Percentiles rank a stretch among this genome's conserved stretches.
These are phyloP conservation scores for Auricularia sp. DNA, from an alignment of 768 basidiomycete genomes.

Conservation along the genomic window DNA sequence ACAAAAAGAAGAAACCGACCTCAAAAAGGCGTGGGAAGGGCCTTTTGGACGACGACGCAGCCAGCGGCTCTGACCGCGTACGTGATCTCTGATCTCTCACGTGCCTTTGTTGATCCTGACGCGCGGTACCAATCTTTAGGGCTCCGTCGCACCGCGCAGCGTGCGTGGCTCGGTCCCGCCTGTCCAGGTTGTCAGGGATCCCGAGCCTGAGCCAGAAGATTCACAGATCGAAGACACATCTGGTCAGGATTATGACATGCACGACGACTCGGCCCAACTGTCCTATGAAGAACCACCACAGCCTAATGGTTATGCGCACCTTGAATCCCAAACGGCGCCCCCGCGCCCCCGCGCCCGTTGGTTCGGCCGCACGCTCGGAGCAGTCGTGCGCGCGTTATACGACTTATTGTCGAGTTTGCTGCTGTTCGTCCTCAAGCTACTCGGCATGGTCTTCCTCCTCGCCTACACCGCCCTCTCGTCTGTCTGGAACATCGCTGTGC, in stretches of 20 bases:
- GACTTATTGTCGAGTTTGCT: conserved; percentile 1
- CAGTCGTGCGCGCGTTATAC: not conserved
- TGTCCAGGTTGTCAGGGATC: not conserved
- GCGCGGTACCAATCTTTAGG: not conserved
- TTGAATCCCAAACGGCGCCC: not conserved
- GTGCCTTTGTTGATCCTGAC: not conserved
- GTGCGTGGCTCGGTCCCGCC: conserved; percentile 1
- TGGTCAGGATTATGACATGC: not conserved
- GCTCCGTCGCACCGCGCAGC: conserved; percentile 1
- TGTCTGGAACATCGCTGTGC: conserved; percentile 6
- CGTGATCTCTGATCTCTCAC: not conserved
- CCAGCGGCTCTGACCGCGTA: not conserved
- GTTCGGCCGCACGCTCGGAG: not conserved
- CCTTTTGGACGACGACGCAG: not conserved
- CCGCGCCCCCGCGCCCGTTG: not conserved
- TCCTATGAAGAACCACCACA: not conserved
- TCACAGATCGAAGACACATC: not conserved
- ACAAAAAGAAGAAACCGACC: conserved; percentile 40
- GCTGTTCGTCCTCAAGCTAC: not conserved
- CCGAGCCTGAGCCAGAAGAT: not conserved
- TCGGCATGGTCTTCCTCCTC: not conserved
- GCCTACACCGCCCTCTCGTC: conserved; percentile 1
- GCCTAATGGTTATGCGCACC: not conserved
- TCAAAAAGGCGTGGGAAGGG: conserved; percentile 25
- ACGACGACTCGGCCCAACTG: not conserved